phyloP scores from a whole-genome alignment of 768 basidiomycete species.

The Trametes punicea region DNA sequence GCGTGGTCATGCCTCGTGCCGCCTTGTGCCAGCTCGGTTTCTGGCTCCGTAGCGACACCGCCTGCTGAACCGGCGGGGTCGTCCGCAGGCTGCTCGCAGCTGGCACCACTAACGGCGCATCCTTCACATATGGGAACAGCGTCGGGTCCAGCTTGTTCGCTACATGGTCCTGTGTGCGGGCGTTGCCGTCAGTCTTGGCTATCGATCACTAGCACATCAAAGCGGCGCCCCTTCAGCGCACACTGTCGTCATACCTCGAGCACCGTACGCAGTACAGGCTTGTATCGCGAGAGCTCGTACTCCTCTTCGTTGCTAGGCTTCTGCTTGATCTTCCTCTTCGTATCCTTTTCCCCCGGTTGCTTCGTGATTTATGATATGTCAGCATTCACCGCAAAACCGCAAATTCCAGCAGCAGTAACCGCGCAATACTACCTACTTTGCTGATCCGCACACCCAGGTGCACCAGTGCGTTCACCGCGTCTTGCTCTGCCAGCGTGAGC shows the following conservation, averaged over 20 bases:
- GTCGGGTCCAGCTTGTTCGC: constrained; percentile 71
- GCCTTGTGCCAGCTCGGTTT: constrained; percentile 89
- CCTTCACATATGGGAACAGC: constrained; percentile 88
- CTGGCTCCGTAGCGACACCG: constrained; percentile 75
- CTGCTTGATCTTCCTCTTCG: constrained; percentile 78
- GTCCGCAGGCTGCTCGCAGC: constrained; percentile 44
- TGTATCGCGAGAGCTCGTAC: constrained; percentile 94
- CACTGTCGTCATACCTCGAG: constrained; percentile 61
- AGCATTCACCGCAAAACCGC: too few species aligned
- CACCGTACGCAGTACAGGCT: constrained; percentile 75
- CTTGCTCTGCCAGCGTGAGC: constrained; percentile 83
- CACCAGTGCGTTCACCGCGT: constrained; percentile 84
- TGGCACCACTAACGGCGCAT: constrained; percentile 57
- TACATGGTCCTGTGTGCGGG: constrained; percentile 66
- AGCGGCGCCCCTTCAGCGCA: not conserved
- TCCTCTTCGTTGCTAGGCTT: constrained; percentile 79
- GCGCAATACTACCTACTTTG: constrained; percentile 51
- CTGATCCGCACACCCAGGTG: constrained; percentile 80
- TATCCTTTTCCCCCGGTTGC: constrained; percentile 75
- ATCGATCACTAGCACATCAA: not conserved
- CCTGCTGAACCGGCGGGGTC: constrained; percentile 39
- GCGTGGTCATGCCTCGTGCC: constrained; percentile 46
- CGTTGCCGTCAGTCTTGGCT: not conserved
- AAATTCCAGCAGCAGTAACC: not conserved
- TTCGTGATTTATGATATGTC: too few species aligned